Percentiles rank a stretch among this genome's conserved stretches.
Evolutionary conservation across 371 early-diverging fungal species (phyloP).

Genomic region (Mortierella sp.): DNA sequence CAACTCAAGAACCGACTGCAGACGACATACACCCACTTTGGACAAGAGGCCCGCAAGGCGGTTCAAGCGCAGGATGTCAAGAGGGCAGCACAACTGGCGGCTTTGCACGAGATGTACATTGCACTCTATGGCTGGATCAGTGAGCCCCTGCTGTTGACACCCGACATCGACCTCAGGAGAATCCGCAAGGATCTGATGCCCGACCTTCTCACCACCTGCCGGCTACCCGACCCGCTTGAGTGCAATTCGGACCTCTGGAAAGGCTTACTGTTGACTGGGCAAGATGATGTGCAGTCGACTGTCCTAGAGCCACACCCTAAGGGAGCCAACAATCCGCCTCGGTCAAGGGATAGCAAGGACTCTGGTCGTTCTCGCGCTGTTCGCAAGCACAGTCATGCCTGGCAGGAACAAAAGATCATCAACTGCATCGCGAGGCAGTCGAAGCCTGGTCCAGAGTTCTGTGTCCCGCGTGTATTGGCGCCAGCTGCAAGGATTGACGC

Average conservation of each 20-base stretch:
- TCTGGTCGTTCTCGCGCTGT: constrained; percentile 17
- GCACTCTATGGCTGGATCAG: constrained; percentile 77
- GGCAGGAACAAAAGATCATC: constrained; percentile 51
- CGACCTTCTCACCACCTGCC: constrained; percentile 54
- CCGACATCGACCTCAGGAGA: constrained; percentile 45
- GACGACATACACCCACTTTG: constrained; percentile 61
- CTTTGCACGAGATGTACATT: constrained; percentile 64
- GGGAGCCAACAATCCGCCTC: neutral
- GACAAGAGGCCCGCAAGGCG: constrained; percentile 56
- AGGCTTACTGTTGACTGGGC: constrained; percentile 54
- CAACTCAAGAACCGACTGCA: constrained; percentile 65
- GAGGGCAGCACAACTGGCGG: constrained; percentile 39
- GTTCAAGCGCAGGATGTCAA: constrained; percentile 22
- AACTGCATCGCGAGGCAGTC: constrained; percentile 40
- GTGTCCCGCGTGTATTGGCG: constrained; percentile 28
- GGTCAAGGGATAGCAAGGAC: neutral
- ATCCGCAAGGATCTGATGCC: constrained; percentile 63
- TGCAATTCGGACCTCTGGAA: constrained; percentile 59
- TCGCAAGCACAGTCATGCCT: constrained; percentile 41
- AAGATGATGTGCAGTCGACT: neutral
- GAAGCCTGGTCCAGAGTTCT: constrained; percentile 40
- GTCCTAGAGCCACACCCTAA: neutral
- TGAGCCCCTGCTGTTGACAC: constrained; percentile 58
- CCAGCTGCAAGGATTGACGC: constrained; percentile 18
- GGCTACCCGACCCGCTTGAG: constrained; percentile 54